Base-by-base conservation (phyloP, 2,329 filamentous ascomycete species). In the Aspergillus sp. region DNA sequence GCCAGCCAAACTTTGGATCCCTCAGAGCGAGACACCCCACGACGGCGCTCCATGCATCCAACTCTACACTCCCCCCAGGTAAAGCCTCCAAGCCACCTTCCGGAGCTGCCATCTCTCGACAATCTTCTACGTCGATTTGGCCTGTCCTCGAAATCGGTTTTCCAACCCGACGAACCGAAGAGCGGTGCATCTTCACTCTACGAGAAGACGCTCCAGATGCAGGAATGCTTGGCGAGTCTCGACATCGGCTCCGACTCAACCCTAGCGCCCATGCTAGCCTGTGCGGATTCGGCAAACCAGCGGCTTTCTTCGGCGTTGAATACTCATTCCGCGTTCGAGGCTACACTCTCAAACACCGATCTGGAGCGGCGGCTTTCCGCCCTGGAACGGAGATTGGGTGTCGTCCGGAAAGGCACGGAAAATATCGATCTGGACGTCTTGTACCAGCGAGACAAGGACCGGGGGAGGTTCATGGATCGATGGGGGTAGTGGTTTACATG, bases 61-160 rank as follows among this genome's bases (percentile, higher is more conserved):
- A 10, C 6, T 22, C 19, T 22, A 10, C 19, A 6, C 19, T 22
- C 19, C 5, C 10, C 19, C 10, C 6, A 5, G 19, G 19, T 6
- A 22, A 22, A 22, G 19, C 10, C 19, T 5, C 6, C 5, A 39
- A 43, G 7, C 26, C 41, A 11, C 25, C 41, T 13, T 35, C 34
- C 39, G 6, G 48, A 53, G 16, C 41, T 46, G 14, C 50, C 50
- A 14, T 41, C 40, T 25, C 35, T 61, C 3, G 52, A 52, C 25
- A 49, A 39, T 26, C 34, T 61, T 12, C 36, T 60, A 33, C 55
- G 58, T 27, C 56, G 57, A 13, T 36, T 57, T 19, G 56, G 56
- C 5, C 37, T 60, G 15, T 45, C 52, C 4, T 36, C 45, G 4
- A 48, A 54, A 29, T 49, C 47, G 4, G 39, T 55, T 2, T 43